These are phyloP conservation scores for Leccinum broughii DNA, from an alignment of 768 basidiomycete species.

Conservation along the genomic window DNA sequence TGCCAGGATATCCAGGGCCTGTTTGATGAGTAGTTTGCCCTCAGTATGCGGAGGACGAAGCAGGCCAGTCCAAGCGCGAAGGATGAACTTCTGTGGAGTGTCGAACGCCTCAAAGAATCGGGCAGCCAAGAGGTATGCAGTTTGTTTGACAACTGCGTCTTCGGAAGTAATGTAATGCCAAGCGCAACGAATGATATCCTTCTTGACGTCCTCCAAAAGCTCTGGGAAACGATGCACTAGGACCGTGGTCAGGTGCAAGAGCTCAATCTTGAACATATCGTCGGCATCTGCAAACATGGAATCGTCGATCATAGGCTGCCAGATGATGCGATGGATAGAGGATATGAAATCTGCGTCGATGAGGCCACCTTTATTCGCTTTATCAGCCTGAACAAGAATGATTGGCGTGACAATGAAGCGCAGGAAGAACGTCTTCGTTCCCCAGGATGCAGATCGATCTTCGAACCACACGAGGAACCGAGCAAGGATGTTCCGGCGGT, in stretches of 20 bases:
- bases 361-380: slow-evolving; percentile 54
- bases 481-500: slow-evolving; percentile 79
- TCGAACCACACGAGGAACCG: slow-evolving; percentile 88
- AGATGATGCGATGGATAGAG: slow-evolving; percentile 71
- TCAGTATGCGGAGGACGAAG: slow-evolving; percentile 82
- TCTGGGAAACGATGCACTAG: slow-evolving; percentile 82
- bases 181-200: slow-evolving; percentile 90
- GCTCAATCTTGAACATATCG: slow-evolving; percentile 88
- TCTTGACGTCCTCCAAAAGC: slow-evolving; percentile 80
- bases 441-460: slow-evolving; percentile 58
- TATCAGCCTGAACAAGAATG: slow-evolving; percentile 72
- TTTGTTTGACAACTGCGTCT: slow-evolving; percentile 90
- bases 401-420: slow-evolving; percentile 88
- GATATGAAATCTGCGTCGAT: slow-evolving; percentile 71
- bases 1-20: slow-evolving; percentile 85
- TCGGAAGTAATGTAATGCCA: slow-evolving; percentile 87
- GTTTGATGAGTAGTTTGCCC: slow-evolving; percentile 70
- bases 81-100: slow-evolving; percentile 86
- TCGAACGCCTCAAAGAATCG: slow-evolving; percentile 90
- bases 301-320: slow-evolving; percentile 72
- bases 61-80: slow-evolving; percentile 88
- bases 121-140: slow-evolving; percentile 86
- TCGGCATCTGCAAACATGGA: slow-evolving; percentile 58
- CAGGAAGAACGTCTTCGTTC: slow-evolving; percentile 77
- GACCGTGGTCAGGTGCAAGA: slow-evolving; percentile 85